A percentile compares a stretch with the other conserved stretches of the same genome.
These are phyloP conservation scores for Russula sp. DNA, from an alignment of 768 basidiomycete species.

Conservation along the genomic window DNA sequence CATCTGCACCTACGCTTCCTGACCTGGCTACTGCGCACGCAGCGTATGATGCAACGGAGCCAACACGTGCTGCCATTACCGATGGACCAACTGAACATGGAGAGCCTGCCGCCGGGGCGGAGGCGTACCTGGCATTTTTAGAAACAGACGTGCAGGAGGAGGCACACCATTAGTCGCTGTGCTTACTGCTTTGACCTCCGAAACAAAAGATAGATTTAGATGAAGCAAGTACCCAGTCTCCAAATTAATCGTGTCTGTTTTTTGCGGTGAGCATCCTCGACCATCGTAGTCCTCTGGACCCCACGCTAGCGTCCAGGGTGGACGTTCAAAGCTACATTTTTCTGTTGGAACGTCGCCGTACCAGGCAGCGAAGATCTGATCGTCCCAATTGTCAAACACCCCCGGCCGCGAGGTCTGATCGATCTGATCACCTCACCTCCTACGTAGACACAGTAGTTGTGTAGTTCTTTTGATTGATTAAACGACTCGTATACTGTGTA, in stretches of 20 bases:
- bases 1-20: slow-evolving; percentile 70
- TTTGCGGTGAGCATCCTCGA: neutral
- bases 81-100: slow-evolving; percentile 2
- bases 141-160: slow-evolving; percentile 39
- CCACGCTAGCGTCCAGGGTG: neutral
- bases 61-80: slow-evolving; percentile 28
- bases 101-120: slow-evolving; percentile 29
- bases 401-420: no score
- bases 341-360: no score
- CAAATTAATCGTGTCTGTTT: no score
- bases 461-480: neutral
- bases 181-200: no score
- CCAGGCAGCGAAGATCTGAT: no score
- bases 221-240: neutral
- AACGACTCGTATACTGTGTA: neutral
- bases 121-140: slow-evolving; percentile 37
- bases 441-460: neutral
- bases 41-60: slow-evolving; percentile 80
- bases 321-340: neutral
- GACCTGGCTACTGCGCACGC: slow-evolving; percentile 86
- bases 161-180: slow-evolving; percentile 27
- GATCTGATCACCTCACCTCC: no score
- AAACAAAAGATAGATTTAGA: slow-evolving; percentile 2
- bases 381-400: no score
- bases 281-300: neutral